A percentile compares a stretch with the other conserved stretches of the same genome.
These are phyloP conservation scores for Lumnitzera littorea DNA, from an alignment of 345 rosid genomes.

Conservation along the genomic window DNA sequence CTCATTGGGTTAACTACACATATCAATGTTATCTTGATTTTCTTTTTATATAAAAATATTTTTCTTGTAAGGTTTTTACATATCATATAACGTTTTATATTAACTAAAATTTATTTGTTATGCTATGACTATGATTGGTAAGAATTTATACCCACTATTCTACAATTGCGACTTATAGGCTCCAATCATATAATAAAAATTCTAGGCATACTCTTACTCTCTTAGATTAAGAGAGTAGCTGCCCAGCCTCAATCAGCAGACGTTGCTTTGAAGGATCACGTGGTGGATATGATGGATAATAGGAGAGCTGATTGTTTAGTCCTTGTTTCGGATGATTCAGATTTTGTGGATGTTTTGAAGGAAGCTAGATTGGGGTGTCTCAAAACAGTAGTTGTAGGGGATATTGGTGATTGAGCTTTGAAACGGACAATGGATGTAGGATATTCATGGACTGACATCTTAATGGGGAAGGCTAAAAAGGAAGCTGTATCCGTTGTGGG, in stretches of 20 bases:
- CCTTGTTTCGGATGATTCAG: constrained; percentile 82
- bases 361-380: constrained; percentile 73
- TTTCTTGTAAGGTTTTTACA: no score
- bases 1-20: no score
- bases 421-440: constrained; percentile 67
- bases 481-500: constrained; percentile 63
- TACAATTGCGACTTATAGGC: no score
- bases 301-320: constrained; percentile 68
- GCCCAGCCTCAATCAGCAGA: constrained; percentile 75
- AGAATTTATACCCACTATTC: no score
- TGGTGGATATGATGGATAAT: constrained; percentile 68
- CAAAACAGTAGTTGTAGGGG: constrained; percentile 78
- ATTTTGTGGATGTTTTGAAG: constrained; percentile 50
- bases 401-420: constrained; percentile 51
- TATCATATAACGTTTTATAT: no score
- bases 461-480: constrained; percentile 82
- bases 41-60: no score
- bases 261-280: constrained; percentile 57
- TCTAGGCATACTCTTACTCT: no score
- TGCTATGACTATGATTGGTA: no score
- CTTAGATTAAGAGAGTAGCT: constrained; percentile 46
- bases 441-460: constrained; percentile 77
- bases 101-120: no score
- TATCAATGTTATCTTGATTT: no score
- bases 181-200: no score